Percentiles rank a stretch among this genome's conserved stretches.
These are phyloP conservation scores for Tremellales sp. DNA, from an alignment of 1,284 basidiomycete genomes.

Conservation along the genomic window DNA sequence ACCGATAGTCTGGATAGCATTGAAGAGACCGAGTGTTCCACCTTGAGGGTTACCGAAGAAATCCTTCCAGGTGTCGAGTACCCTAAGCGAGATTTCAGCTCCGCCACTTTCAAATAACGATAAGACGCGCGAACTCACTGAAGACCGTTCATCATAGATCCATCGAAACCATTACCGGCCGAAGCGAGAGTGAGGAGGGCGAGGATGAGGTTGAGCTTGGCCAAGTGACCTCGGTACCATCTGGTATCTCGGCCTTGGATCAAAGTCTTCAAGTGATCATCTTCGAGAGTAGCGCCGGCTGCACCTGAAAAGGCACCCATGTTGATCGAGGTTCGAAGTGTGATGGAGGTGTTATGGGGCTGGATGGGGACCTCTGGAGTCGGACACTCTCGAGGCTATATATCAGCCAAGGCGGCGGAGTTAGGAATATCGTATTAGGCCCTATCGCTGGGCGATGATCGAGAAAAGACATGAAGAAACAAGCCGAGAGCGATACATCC, in stretches of 20 bases:
- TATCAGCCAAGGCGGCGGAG: too few species aligned
- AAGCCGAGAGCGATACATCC: too few species aligned
- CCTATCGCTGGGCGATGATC: too few species aligned
- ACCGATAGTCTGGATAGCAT: slow-evolving; percentile 18
- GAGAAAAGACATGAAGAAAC: too few species aligned
- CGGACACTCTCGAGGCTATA: too few species aligned
- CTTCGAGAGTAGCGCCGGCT: background rate
- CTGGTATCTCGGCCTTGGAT: slow-evolving; percentile 22
- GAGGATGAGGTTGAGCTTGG: slow-evolving; percentile 26
- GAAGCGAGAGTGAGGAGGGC: slow-evolving; percentile 31
- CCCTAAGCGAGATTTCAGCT: background rate
- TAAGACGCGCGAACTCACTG: background rate
- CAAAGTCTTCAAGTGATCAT: background rate
- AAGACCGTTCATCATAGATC: slow-evolving; percentile 1
- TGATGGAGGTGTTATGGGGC: background rate
- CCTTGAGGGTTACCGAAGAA: slow-evolving; percentile 20
- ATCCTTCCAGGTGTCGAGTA: slow-evolving; percentile 8
- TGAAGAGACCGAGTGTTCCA: slow-evolving; percentile 24
- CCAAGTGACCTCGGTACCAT: slow-evolving; percentile 26
- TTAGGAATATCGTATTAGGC: too few species aligned
- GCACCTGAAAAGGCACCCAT: background rate
- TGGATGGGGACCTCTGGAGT: too few species aligned
- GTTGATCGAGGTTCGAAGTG: too few species aligned
- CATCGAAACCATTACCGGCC: slow-evolving; percentile 23
- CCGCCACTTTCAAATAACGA: background rate